Percentiles rank a stretch among this genome's conserved stretches.
phyloP scores from a whole-genome alignment of 164 flowering plant species.

The Piper betle region DNA sequence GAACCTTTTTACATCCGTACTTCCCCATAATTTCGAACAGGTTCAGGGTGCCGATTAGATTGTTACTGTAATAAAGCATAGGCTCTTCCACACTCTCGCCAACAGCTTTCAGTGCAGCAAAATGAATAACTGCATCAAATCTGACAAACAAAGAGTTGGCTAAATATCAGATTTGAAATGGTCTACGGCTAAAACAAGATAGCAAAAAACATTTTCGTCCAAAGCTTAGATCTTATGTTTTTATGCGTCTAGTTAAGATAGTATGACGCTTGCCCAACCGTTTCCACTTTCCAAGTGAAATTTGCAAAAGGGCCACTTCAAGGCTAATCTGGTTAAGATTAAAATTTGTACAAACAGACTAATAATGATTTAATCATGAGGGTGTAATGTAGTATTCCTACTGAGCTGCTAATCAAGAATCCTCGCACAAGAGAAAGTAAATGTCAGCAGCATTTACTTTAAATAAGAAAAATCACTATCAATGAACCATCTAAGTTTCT shows the following conservation, averaged over 20 bases:
- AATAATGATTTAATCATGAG: too few relatives aligned
- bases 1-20: constrained; percentile 77
- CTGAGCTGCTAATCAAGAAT: too few relatives aligned
- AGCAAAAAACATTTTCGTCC: background rate
- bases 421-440: too few relatives aligned
- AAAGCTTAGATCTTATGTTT: background rate
- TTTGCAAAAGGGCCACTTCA: too few relatives aligned
- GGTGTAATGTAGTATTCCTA: too few relatives aligned
- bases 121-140: constrained; percentile 93
- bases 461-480: too few relatives aligned
- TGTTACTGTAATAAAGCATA: constrained; percentile 60
- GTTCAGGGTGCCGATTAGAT: constrained; percentile 76
- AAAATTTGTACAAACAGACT: too few relatives aligned
- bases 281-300: too few relatives aligned
- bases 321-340: too few relatives aligned
- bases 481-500: too few relatives aligned
- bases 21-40: constrained; percentile 68
- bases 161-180: background rate
- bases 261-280: too few relatives aligned
- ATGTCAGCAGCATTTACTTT: too few relatives aligned
- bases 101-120: constrained; percentile 94
- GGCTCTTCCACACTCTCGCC: constrained; percentile 89
- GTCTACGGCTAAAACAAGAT: background rate
- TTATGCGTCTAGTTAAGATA: background rate
- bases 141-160: constrained; percentile 16